These are phyloP conservation scores for Microcos paniculata DNA, from an alignment of 345 rosid genomes.

Conservation along the genomic window DNA sequence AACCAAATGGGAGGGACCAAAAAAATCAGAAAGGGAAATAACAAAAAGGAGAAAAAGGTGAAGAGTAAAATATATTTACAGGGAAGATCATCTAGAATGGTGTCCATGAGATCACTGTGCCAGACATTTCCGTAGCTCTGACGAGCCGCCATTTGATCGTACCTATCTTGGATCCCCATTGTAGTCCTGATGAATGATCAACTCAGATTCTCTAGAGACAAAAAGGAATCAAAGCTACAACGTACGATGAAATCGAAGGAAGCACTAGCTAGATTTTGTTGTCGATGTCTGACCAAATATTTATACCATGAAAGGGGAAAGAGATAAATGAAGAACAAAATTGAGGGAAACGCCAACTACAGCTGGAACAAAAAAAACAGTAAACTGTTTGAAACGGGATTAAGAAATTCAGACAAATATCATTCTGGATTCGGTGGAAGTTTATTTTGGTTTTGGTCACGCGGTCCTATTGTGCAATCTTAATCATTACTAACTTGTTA, in stretches of 20 bases:
- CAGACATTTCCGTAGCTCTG: constrained; percentile 42
- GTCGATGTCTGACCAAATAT: background rate
- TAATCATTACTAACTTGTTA: no score
- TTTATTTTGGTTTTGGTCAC: background rate
- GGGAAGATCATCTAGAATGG: constrained; percentile 32
- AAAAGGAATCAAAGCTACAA: background rate
- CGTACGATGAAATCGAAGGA: background rate
- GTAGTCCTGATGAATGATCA: background rate
- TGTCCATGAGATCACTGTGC: constrained; percentile 41
- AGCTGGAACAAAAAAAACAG: background rate
- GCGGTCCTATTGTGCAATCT: no score
- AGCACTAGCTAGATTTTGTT: background rate
- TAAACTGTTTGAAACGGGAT: background rate
- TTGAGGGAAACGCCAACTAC: background rate
- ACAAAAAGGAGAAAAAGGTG: background rate
- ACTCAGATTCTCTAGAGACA: background rate
- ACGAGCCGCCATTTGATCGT: constrained; percentile 32
- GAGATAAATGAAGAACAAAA: no score
- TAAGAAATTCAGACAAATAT: background rate
- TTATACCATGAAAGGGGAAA: background rate
- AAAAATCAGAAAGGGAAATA: background rate
- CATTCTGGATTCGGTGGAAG: background rate
- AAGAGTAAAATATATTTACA: constrained; percentile 22
- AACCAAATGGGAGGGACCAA: background rate
- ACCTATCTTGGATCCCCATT: constrained; percentile 2